Conservation (phyloP, 2,329 filamentous ascomycete genomes). For the Ambrosiella beaveri region DNA sequence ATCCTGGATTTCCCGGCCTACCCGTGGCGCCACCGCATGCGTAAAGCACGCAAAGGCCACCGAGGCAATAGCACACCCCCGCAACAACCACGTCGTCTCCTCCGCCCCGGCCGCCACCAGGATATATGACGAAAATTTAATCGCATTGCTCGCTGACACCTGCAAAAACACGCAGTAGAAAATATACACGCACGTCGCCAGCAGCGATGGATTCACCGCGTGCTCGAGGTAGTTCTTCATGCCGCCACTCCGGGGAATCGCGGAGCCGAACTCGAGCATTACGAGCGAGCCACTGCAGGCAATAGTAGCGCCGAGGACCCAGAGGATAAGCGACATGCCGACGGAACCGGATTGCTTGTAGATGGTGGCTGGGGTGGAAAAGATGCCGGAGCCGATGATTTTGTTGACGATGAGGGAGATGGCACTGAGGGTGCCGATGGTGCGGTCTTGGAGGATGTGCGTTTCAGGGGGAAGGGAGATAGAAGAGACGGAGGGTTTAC, state of each 20-base stretch:
- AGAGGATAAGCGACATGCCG: constrained; percentile 18
- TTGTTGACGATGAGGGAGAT: constrained; percentile 41
- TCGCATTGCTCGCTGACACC: constrained; percentile 40
- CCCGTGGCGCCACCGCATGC: constrained; percentile 35
- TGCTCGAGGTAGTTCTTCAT: constrained; percentile 51
- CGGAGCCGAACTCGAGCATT: constrained; percentile 45
- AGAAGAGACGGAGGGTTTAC: background rate
- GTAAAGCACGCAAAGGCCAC: constrained; percentile 36
- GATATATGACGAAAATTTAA: constrained; percentile 41
- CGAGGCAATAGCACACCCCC: constrained; percentile 36
- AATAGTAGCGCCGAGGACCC: constrained; percentile 26
- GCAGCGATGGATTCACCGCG: constrained; percentile 39
- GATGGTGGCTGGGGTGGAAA: constrained; percentile 36
- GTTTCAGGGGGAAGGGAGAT: background rate
- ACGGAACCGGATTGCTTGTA: constrained; percentile 35
- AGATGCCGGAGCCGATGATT: constrained; percentile 41
- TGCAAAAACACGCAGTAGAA: constrained; percentile 44
- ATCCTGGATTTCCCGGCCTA: constrained; percentile 42
- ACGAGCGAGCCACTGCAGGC: constrained; percentile 42
- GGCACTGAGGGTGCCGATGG: constrained; percentile 34
- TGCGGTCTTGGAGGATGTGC: constrained; percentile 17
- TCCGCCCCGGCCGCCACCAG: constrained; percentile 35
- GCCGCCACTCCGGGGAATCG: constrained; percentile 43
- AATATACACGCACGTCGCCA: constrained; percentile 41
- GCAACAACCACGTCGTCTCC: constrained; percentile 36